Evolutionary conservation across 169 alveolate genomes (phyloP).

Genomic region (Toxoplasma gondii): DNA sequence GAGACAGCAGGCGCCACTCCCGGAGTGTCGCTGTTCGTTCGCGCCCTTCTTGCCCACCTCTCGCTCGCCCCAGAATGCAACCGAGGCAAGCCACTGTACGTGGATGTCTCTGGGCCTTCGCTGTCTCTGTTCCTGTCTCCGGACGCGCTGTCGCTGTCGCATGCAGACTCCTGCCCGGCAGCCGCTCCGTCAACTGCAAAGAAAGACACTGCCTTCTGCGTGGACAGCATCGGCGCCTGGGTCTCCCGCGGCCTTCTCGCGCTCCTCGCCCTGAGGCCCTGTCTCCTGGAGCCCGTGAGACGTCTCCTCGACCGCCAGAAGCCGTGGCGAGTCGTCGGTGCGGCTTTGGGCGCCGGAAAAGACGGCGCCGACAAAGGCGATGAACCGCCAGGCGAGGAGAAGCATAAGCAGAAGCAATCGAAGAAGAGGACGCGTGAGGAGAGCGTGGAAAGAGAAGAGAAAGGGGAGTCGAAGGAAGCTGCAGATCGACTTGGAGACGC

Average conservation of each 20-base stretch:
- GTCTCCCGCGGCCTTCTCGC: background rate
- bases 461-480: background rate
- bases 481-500: background rate
- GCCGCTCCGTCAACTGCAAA: background rate
- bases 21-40: background rate
- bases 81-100: constrained; percentile 2
- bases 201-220: constrained; percentile 8
- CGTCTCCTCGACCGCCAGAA: background rate
- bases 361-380: background rate
- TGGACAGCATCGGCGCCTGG: background rate
- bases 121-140: background rate
- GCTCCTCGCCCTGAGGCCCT: background rate
- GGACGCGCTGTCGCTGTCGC: background rate
- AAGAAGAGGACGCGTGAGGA: background rate
- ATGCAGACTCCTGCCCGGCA: background rate
- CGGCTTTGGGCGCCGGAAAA: background rate
- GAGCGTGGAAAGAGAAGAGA: background rate
- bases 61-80: background rate
- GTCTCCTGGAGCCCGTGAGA: background rate
- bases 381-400: background rate
- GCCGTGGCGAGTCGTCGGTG: constrained; percentile 14
- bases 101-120: background rate
- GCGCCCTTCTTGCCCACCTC: constrained; percentile 12
- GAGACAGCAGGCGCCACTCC: background rate
- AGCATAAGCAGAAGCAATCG: background rate